Conservation (phyloP, 805 yeast species). For the Pichia cabralensis region DNA sequence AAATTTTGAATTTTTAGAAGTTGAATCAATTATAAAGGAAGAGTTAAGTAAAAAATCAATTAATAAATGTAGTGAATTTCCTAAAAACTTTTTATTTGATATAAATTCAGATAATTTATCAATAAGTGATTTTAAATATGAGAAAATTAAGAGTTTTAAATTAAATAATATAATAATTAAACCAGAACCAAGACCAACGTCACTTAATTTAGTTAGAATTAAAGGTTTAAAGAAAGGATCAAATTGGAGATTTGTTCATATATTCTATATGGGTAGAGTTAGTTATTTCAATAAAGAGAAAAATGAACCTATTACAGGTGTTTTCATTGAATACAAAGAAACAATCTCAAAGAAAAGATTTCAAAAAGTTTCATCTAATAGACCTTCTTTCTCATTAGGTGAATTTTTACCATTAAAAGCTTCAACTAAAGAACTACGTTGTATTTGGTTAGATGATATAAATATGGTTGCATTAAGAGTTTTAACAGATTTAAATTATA, state of each 20-base stretch:
- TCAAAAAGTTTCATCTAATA: not conserved
- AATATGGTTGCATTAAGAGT: conserved; percentile 4
- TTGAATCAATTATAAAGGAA: too few species aligned
- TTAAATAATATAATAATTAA: not conserved
- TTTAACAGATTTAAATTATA: not conserved
- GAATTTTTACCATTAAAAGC: not conserved
- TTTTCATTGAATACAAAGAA: conserved; percentile 6
- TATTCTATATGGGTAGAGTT: not conserved
- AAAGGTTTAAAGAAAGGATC: not conserved
- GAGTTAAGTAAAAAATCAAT: not conserved
- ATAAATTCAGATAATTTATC: not conserved
- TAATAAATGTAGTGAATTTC: conserved; percentile 2
- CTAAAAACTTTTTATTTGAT: not conserved
- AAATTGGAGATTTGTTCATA: conserved; percentile 5
- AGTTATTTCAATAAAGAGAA: not conserved
- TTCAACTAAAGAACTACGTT: not conserved
- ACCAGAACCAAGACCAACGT: not conserved
- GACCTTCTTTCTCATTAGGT: conserved; percentile 6
- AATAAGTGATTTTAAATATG: too few species aligned
- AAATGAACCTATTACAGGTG: not conserved
- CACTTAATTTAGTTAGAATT: conserved; percentile 3
- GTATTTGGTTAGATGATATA: conserved; percentile 6
- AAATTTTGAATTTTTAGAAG: not conserved
- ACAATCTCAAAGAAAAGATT: not conserved
- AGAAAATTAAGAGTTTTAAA: not conserved